phyloP scores from a whole-genome alignment of 176 grass and related monocot genomes.

The Carex littledalei region DNA sequence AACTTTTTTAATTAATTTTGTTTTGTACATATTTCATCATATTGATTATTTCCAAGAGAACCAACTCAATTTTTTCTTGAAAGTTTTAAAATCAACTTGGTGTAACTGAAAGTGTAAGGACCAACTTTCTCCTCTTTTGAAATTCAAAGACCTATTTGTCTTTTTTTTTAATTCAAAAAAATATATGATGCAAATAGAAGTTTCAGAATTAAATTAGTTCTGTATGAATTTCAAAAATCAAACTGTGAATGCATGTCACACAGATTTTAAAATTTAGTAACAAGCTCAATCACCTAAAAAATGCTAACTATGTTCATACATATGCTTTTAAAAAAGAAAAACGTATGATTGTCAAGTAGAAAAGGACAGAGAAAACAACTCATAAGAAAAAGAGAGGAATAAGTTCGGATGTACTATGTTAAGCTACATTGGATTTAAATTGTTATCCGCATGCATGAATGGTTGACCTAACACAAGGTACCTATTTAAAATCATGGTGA shows the following conservation, averaged over 20 bases:
- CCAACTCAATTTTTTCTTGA: no score
- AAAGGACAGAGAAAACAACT: slow-evolving; percentile 7
- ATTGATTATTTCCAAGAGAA: no score
- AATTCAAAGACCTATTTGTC: no score
- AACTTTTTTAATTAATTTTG: no score
- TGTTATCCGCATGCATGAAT: background rate
- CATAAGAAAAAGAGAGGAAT: background rate
- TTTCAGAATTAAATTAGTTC: no score
- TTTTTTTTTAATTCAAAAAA: no score
- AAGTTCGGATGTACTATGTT: background rate
- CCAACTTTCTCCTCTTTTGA: no score
- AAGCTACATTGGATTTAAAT: background rate
- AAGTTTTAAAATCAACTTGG: no score
- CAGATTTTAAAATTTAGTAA: background rate
- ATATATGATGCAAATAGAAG: no score
- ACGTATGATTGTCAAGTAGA: background rate
- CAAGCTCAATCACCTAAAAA: background rate
- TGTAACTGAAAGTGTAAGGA: no score
- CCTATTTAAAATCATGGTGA: background rate
- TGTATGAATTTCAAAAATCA: background rate
- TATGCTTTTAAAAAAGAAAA: background rate
- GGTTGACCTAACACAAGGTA: background rate
- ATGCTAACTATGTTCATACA: background rate
- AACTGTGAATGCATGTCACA: background rate
- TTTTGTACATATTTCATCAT: no score